Percentiles rank a stretch among this genome's conserved stretches.
Conservation (phyloP, 352 stramenopile genomes). For the Globisporangium okanoganense region DNA sequence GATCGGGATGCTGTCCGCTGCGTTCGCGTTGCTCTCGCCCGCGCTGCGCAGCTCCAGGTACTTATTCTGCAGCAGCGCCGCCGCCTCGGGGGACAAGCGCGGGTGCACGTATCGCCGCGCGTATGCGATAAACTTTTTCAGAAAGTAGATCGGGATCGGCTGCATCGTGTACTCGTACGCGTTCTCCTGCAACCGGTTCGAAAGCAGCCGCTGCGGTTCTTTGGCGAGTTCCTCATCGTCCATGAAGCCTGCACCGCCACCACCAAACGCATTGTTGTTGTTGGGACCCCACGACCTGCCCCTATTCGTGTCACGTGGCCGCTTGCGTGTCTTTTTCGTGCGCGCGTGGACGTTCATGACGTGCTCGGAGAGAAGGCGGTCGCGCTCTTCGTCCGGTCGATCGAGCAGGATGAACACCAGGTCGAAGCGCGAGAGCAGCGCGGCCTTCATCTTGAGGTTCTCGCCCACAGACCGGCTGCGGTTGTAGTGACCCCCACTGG, state of each 20-base stretch:
- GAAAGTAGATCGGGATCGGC: slow-evolving; percentile 69
- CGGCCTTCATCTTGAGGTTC: slow-evolving; percentile 96
- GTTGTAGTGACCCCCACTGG: slow-evolving; percentile 96
- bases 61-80: slow-evolving; percentile 76
- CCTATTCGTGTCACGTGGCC: slow-evolving; percentile 16
- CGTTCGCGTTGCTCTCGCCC: slow-evolving; percentile 38
- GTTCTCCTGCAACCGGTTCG: slow-evolving; percentile 51
- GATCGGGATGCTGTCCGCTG: slow-evolving; percentile 73
- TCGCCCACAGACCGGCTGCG: slow-evolving; percentile 92
- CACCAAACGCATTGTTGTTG: slow-evolving; percentile 11
- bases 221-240: slow-evolving; percentile 12
- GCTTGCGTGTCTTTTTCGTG: slow-evolving; percentile 29
- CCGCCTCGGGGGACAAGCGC: slow-evolving; percentile 55
- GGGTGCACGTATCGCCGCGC: slow-evolving; percentile 94
- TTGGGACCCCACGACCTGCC: slow-evolving; percentile 20
- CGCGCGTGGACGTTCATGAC: slow-evolving; percentile 90
- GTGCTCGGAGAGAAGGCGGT: slow-evolving; percentile 93
- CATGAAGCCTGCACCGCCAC: neutral
- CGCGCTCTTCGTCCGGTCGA: slow-evolving; percentile 88
- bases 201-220: slow-evolving; percentile 26
- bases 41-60: slow-evolving; percentile 87
- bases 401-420: slow-evolving; percentile 97
- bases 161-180: slow-evolving; percentile 39
- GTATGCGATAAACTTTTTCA: slow-evolving; percentile 98
- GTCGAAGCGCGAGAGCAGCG: slow-evolving; percentile 96